These are phyloP conservation scores for Podospora bellae-mahoneyi DNA, from an alignment of 495 filamentous ascomycete species.

Conservation along the genomic window DNA sequence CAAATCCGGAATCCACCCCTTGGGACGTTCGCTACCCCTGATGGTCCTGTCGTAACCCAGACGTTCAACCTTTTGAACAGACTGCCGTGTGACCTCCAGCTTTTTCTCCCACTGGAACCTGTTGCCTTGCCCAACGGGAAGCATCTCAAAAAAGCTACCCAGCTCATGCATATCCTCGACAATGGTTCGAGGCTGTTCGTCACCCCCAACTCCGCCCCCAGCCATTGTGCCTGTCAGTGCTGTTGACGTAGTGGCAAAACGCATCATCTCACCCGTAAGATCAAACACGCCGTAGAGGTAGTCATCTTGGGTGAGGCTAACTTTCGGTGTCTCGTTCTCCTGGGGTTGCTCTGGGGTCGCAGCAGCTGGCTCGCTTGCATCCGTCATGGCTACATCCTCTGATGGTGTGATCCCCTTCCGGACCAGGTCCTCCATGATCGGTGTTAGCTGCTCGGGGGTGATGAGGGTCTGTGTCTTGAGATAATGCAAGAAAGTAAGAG, in stretches of 20 bases:
- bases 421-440: constrained; percentile 39
- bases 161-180: constrained; percentile 72
- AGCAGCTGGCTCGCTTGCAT: constrained; percentile 15
- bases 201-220: constrained; percentile 34
- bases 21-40: constrained; percentile 81
- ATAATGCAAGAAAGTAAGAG: constrained; percentile 81
- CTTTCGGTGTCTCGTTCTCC: constrained; percentile 11
- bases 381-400: constrained; percentile 31
- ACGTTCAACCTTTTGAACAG: constrained; percentile 91
- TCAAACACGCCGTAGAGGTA: constrained; percentile 92
- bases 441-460: constrained; percentile 54
- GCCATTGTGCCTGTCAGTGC: constrained; percentile 59
- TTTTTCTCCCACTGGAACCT: constrained; percentile 62
- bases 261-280: constrained; percentile 91
- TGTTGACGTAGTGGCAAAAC: constrained; percentile 81
- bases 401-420: constrained; percentile 19
- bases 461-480: constrained; percentile 72
- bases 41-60: constrained; percentile 83
- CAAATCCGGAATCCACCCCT: constrained; percentile 88
- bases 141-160: constrained; percentile 66
- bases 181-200: constrained; percentile 47
- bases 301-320: constrained; percentile 72
- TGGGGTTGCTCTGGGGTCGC: constrained; percentile 3
- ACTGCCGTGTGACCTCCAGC: constrained; percentile 77
- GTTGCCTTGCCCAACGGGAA: constrained; percentile 52